phyloP scores from a whole-genome alignment of 2,329 filamentous ascomycete species.

The Claviceps capensis region DNA sequence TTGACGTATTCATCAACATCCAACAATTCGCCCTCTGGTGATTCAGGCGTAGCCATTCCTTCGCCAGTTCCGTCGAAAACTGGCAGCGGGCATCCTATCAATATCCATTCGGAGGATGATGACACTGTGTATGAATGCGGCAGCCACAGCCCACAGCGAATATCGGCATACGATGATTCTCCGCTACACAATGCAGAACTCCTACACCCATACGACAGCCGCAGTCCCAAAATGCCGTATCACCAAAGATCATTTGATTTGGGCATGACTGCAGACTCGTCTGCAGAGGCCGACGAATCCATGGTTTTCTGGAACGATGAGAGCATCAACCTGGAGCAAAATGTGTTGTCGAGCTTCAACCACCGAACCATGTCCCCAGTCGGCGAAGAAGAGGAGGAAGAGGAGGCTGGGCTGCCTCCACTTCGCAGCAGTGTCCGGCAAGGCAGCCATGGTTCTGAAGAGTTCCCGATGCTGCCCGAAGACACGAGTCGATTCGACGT shows the following conservation, averaged over 20 bases:
- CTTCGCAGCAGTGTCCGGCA: slow-evolving; percentile 17
- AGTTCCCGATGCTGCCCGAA: slow-evolving; percentile 26
- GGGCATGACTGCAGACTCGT: slow-evolving; percentile 1
- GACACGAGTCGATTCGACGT: slow-evolving; percentile 24
- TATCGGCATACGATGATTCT: neutral
- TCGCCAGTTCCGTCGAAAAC: too few relatives aligned
- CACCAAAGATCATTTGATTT: slow-evolving; percentile 1
- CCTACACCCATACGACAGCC: neutral
- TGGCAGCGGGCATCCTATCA: too few relatives aligned
- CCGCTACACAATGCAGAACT: neutral
- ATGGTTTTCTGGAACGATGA: neutral
- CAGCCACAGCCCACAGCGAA: neutral
- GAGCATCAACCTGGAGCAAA: slow-evolving; percentile 2
- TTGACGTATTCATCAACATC: neutral
- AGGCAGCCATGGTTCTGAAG: slow-evolving; percentile 20
- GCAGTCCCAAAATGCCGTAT: neutral
- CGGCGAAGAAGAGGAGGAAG: slow-evolving; percentile 12
- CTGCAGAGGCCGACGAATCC: neutral
- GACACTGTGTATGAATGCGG: neutral
- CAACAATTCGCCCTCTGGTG: too few relatives aligned
- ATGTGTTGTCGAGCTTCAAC: slow-evolving; percentile 5
- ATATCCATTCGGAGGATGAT: too few relatives aligned
- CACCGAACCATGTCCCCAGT: slow-evolving; percentile 9
- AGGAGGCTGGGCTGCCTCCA: slow-evolving; percentile 22
- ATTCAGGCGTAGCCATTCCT: too few relatives aligned